Base-by-base conservation (phyloP, 2,329 filamentous ascomycete species). In the Graphiopsis chlorocephala region DNA sequence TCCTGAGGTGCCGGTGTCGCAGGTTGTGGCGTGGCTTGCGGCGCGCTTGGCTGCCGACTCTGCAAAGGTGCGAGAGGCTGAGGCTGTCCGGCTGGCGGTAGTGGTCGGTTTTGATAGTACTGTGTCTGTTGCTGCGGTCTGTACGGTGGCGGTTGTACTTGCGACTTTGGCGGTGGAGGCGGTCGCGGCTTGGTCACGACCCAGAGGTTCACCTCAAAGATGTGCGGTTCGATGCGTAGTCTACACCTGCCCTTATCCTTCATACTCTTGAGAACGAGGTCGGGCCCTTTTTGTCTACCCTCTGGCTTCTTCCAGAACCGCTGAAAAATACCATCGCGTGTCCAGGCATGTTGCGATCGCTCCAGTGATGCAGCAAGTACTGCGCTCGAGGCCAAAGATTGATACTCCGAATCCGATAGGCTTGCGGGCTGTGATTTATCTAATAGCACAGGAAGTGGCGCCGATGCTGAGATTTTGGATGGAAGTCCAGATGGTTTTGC, bases 251-350 rank as follows among this genome's bases (percentile, higher is more conserved):
- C 91, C 25, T 92, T 84, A 75, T 88, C 72, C 73, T 77, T 81
- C 73, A 75, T 75, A 67, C 69, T 74, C 62, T 74, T 75, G 29
- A 68, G 65, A 5, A 64, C 56, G 4, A 55, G 62, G 47, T 76
- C 73, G 5, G 75, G 73, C 47, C 77, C 77, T 62, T 72, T 71
- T 6, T 71, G 70, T 75, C 89, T 91, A 67, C 85, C 85, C 77
- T 89, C 90, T 3, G 90, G 89, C 73, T 92, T 92, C 10, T 87
- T 85, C 90, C 90, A 93, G 76, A 90, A 92, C 72, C 87, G 90
- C 70, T 92, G 88, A 70, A 93, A 91, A 56, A 92, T 83, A 17
- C 76, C 77, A 31, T 89, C 88, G 69, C 81, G 84, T 26, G 90
- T 84, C 90, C 90, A 93, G 83, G 85, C 86, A 64, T 88, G 83